Conservation (phyloP, 805 yeast species). For the Debaryomyces castellii region DNA sequence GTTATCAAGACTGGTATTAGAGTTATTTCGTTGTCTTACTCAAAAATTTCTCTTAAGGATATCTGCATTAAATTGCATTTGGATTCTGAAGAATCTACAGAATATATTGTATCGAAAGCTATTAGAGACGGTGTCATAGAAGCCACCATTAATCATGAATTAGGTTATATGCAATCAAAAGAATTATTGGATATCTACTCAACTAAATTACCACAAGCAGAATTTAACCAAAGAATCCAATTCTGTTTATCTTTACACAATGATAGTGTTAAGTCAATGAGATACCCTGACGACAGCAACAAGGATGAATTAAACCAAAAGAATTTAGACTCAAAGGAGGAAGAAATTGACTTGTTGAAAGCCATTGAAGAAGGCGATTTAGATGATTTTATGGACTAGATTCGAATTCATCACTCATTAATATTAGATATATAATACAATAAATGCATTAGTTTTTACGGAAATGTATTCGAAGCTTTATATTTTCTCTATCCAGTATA, state of each 20-base stretch:
- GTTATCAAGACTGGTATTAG: constrained; percentile 98
- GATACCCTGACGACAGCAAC: constrained; percentile 63
- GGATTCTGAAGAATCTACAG: constrained; percentile 94
- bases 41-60: constrained; percentile 87
- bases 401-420: background rate
- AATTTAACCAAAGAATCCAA: constrained; percentile 89
- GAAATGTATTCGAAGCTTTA: too few species aligned
- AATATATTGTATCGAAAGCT: constrained; percentile 94
- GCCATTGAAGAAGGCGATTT: constrained; percentile 58
- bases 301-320: constrained; percentile 27
- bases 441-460: background rate
- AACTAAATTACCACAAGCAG: constrained; percentile 80
- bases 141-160: constrained; percentile 86
- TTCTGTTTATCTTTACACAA: constrained; percentile 89
- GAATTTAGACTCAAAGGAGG: constrained; percentile 34
- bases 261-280: constrained; percentile 91
- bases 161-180: constrained; percentile 87
- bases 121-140: constrained; percentile 97
- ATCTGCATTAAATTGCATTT: constrained; percentile 89
- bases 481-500: too few species aligned
- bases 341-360: constrained; percentile 42
- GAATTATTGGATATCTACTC: constrained; percentile 86
- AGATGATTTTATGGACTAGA: constrained; percentile 47
- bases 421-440: background rate
- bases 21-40: constrained; percentile 86